These are phyloP conservation scores for Exophiala oligosperma DNA, from an alignment of 2,329 filamentous ascomycete genomes.

Conservation along the genomic window DNA sequence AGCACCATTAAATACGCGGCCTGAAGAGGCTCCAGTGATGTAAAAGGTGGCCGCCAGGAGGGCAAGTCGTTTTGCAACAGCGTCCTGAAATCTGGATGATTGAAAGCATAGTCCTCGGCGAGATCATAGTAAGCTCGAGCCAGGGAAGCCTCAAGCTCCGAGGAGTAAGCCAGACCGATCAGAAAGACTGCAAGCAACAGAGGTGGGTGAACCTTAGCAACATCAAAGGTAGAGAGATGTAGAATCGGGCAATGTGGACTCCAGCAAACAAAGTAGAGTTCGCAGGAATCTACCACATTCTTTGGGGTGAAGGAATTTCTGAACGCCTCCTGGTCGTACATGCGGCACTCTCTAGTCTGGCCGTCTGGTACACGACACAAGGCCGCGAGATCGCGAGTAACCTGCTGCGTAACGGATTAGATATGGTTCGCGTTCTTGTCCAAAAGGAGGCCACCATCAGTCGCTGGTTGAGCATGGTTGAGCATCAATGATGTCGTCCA, in stretches of 20 bases:
- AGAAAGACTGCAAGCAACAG: slow-evolving; percentile 4
- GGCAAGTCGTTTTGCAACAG: neutral
- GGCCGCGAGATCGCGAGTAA: neutral
- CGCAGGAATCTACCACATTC: neutral
- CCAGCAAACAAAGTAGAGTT: neutral
- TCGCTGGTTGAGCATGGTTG: neutral
- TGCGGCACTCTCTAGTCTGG: neutral
- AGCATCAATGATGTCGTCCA: neutral
- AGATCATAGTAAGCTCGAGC: slow-evolving; percentile 4
- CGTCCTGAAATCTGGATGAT: neutral
- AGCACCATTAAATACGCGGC: slow-evolving; percentile 5
- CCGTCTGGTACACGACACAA: neutral
- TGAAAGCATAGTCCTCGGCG: slow-evolving; percentile 2
- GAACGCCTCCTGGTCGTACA: slow-evolving; percentile 1
- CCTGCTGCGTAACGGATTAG: neutral
- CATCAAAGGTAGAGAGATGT: slow-evolving; percentile 1
- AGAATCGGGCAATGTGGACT: slow-evolving; percentile 4
- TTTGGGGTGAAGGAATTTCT: neutral
- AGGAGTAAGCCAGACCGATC: slow-evolving; percentile 1
- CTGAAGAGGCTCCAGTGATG: neutral
- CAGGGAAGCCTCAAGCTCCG: neutral
- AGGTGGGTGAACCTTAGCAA: neutral
- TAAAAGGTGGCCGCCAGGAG: neutral
- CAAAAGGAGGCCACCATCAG: neutral
- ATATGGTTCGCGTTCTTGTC: neutral